Evolutionary conservation across 2,329 filamentous ascomycete species (phyloP), one percentile per base, ranked within the genome.

Genomic region (Bipolaris zeicola): DNA sequence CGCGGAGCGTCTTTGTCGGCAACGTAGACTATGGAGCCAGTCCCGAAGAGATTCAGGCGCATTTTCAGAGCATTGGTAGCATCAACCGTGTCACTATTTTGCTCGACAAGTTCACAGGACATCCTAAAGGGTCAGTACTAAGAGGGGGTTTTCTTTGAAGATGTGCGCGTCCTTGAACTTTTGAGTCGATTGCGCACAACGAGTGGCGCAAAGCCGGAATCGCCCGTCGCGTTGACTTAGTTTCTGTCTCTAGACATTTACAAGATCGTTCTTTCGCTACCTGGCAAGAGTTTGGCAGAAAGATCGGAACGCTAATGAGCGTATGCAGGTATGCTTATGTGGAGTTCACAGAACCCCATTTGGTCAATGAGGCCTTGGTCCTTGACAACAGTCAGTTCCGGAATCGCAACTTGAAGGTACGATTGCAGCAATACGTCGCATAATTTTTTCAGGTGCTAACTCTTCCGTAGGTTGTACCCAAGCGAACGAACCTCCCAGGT

Each of bases 11-110:
- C 78, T 99, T 99, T 76, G 95, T 99, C 42, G 95, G 95, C 66
- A 99, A 99, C 69, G 95, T 99, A 65, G 95, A 99, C 79, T 99
- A 99, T 78, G 93, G 91, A 61, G 93, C 94, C 20, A 96, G 92
- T 26, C 95, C 95, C 2, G 95, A 99, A 79, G 95, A 99, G 81
- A 95, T 99, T 57, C 95, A 99, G 81, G 91, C 92, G 57, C 95
- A 99, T 75, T 99, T 99, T 81, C 92, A 96, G 82, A 96, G 89
- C 82, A 96, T 92, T 71, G 95, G 95, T 58, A 92, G 90, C 66
- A 99, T 99, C 82, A 99, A 99, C 79, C 89, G 95, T 59, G 95
- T 99, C 57, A 99, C 95, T 1, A 99, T 99, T 66, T 82, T 99
- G 67, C 81, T 99, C 67, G 95, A 99, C 81, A 99, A 99, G 82